A percentile compares a stretch with the other conserved stretches of the same genome.
Conservation (phyloP, 306 rosid genomes). For the Sicyos baderoa region DNA sequence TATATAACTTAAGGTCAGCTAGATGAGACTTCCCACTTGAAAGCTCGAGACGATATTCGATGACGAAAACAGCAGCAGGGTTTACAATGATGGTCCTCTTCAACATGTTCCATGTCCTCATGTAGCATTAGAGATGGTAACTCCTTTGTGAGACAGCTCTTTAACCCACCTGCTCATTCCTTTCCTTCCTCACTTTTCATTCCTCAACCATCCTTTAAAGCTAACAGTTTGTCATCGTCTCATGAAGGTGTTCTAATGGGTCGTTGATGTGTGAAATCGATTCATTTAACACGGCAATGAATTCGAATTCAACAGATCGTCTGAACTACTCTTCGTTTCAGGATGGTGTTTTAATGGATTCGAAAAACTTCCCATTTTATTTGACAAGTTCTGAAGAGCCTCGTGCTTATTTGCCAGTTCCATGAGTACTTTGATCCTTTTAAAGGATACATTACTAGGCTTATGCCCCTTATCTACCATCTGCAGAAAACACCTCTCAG, state of each 20-base stretch:
- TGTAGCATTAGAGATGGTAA: background rate
- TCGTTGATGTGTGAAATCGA: background rate
- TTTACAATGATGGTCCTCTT: background rate
- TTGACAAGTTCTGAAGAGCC: constrained; percentile 47
- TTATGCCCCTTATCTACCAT: constrained; percentile 84
- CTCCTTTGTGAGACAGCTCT: background rate
- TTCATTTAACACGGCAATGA: constrained; percentile 15
- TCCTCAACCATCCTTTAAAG: background rate
- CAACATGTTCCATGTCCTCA: background rate
- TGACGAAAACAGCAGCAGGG: background rate
- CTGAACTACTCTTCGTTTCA: constrained; percentile 19
- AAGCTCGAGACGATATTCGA: background rate
- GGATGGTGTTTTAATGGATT: constrained; percentile 25
- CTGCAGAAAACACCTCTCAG: constrained; percentile 74
- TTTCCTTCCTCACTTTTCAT: background rate
- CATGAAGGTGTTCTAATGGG: background rate
- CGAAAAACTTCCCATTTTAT: constrained; percentile 57
- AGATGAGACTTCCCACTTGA: background rate
- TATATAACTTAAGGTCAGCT: background rate
- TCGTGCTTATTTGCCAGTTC: constrained; percentile 64
- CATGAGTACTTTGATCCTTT: constrained; percentile 81
- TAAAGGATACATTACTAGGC: constrained; percentile 69
- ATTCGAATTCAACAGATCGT: constrained; percentile 16
- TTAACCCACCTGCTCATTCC: background rate
- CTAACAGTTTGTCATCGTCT: background rate